These are phyloP conservation scores for Penicillium polonicum DNA, from an alignment of 2,329 filamentous ascomycete species.

Conservation along the genomic window DNA sequence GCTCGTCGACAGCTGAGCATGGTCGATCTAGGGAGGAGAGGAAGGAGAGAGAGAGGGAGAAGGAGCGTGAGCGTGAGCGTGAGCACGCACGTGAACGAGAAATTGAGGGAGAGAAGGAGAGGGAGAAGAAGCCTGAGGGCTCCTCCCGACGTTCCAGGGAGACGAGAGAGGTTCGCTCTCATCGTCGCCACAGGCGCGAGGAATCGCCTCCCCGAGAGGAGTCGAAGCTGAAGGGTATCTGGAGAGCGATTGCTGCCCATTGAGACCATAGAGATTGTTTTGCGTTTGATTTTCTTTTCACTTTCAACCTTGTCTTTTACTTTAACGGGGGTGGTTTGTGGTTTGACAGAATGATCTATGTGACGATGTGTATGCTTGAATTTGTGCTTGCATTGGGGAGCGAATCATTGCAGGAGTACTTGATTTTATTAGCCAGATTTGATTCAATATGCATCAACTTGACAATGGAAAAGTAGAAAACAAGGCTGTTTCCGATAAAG, in stretches of 20 bases:
- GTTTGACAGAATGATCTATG: conserved; percentile 11
- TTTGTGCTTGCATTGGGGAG: conserved; percentile 22
- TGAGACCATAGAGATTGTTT: conserved; percentile 12
- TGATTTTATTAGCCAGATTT: conserved; percentile 13
- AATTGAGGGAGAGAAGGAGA: conserved; percentile 15
- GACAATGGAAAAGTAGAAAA: neutral
- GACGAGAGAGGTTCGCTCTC: conserved; percentile 19
- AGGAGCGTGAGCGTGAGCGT: conserved; percentile 8
- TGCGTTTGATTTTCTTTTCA: neutral
- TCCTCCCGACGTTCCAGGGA: conserved; percentile 27
- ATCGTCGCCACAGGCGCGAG: conserved; percentile 30
- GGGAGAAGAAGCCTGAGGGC: conserved; percentile 10
- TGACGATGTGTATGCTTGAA: conserved; percentile 15
- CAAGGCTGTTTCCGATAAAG: no score
- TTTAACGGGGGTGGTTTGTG: conserved; percentile 6
- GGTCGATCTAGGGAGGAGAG: conserved; percentile 21
- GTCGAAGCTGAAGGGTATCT: conserved; percentile 33
- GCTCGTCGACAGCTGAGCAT: conserved; percentile 21
- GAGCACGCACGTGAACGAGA: conserved; percentile 16
- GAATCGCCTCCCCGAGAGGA: conserved; percentile 29
- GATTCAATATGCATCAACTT: conserved; percentile 3
- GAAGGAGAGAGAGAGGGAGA: conserved; percentile 20
- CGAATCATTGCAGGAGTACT: conserved; percentile 28
- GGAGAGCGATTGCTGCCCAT: conserved; percentile 32
- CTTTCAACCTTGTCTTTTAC: conserved; percentile 15